Percentiles rank a stretch among this genome's conserved stretches.
Conservation (phyloP, 108 stramenopile genomes). For the Conticribra weissflogii region DNA sequence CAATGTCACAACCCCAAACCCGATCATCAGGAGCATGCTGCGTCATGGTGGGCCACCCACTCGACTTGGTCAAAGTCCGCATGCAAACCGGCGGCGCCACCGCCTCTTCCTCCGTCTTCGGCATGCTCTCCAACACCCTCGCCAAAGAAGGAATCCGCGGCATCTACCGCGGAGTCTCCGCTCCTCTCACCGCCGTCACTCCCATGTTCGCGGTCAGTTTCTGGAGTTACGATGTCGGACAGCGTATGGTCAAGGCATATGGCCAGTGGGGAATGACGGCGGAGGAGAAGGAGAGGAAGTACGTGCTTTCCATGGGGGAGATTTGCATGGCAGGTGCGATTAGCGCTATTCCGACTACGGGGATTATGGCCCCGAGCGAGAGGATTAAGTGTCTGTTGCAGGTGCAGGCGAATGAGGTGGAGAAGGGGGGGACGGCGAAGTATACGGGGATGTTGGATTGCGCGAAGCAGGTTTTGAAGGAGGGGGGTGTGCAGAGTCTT, state of each 20-base stretch:
- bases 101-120: conserved; percentile 52
- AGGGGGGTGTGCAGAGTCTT: conserved; percentile 78
- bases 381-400: conserved; percentile 92
- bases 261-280: conserved; percentile 24
- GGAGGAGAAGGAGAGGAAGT: conserved; percentile 36
- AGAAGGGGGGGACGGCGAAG: conserved; percentile 60
- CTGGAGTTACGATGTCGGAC: conserved; percentile 91
- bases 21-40: conserved; percentile 81
- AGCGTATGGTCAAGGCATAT: conserved; percentile 48
- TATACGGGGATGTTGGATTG: conserved; percentile 85
- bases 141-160: conserved; percentile 75
- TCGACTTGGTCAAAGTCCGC: conserved; percentile 79
- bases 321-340: conserved; percentile 81
- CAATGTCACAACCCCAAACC: conserved; percentile 80
- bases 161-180: conserved; percentile 86
- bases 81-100: conserved; percentile 61
- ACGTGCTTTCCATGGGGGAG: conserved; percentile 61
- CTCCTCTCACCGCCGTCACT: conserved; percentile 85
- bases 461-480: conserved; percentile 54
- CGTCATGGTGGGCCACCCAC: conserved; percentile 76
- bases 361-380: conserved; percentile 86
- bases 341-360: conserved; percentile 82
- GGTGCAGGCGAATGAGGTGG: conserved; percentile 64
- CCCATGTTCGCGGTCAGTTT: conserved; percentile 93
- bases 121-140: conserved; percentile 69